Evolutionary conservation across 129 eudicot species (phyloP).

Genomic region (Mikania micrantha): DNA sequence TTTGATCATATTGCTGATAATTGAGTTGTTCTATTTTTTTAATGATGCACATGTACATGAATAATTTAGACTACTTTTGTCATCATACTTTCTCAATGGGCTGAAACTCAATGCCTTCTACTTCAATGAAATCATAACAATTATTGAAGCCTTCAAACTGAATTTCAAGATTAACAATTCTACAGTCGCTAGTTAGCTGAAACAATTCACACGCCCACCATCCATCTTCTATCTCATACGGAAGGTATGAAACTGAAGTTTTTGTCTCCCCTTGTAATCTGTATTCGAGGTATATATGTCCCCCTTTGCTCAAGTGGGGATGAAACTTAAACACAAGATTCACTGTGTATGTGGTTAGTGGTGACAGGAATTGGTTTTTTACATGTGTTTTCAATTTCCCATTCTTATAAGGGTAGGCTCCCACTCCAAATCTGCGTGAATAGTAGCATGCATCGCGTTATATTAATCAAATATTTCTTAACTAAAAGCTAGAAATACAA

Average conservation of each 20-base stretch:
- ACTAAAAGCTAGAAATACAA: neutral
- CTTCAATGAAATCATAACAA: neutral
- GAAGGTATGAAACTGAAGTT: neutral
- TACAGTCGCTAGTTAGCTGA: neutral
- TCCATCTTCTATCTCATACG: neutral
- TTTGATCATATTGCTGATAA: neutral
- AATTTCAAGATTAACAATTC: neutral
- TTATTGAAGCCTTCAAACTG: neutral
- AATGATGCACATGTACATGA: neutral
- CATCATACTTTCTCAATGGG: constrained; percentile 5
- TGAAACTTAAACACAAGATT: constrained; percentile 5
- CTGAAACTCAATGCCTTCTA: constrained; percentile 11
- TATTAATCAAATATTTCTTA: neutral
- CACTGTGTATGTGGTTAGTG: neutral
- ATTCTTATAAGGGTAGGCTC: neutral
- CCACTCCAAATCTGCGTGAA: neutral
- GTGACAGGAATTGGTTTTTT: neutral
- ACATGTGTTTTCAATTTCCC: neutral
- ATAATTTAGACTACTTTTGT: neutral
- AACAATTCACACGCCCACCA: neutral
- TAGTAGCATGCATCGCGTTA: neutral
- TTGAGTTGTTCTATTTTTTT: no score
- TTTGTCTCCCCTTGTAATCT: neutral
- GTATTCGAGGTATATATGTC: neutral
- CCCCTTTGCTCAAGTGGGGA: no score